phyloP scores from a whole-genome alignment of 306 rosid species.

The Geum urbanum region DNA sequence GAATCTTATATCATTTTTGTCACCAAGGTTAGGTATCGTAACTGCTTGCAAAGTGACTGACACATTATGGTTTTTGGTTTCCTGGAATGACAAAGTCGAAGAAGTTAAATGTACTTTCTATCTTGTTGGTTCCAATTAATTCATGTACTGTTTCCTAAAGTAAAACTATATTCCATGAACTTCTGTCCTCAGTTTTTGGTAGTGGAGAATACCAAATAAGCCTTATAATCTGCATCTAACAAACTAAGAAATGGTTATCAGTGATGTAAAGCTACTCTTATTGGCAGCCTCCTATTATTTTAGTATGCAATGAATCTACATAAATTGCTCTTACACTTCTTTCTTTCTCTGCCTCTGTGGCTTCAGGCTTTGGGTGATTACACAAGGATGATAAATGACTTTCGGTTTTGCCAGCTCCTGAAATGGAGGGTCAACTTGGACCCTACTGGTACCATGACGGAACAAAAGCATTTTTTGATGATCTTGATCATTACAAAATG shows the following conservation, averaged over 20 bases:
- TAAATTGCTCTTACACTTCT: background rate
- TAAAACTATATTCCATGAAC: background rate
- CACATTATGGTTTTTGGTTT: background rate
- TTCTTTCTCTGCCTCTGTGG: background rate
- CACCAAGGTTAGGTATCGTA: slow-evolving; percentile 28
- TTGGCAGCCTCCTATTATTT: background rate
- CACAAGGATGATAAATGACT: slow-evolving; percentile 58
- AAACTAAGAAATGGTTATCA: background rate
- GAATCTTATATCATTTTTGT: slow-evolving; percentile 25
- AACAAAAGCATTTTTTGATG: slow-evolving; percentile 65
- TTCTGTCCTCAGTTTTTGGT: background rate
- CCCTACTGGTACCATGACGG: slow-evolving; percentile 69
- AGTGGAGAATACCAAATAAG: background rate
- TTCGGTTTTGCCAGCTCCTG: slow-evolving; percentile 47
- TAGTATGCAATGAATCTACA: background rate
- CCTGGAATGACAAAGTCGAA: background rate
- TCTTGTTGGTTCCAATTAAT: slow-evolving; percentile 3
- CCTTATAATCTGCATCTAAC: background rate
- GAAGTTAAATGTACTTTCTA: background rate
- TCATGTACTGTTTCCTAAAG: background rate
- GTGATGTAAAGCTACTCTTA: background rate
- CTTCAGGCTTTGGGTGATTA: slow-evolving; percentile 74
- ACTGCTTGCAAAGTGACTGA: background rate
- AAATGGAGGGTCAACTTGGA: slow-evolving; percentile 65
- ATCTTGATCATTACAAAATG: slow-evolving; percentile 73